These are phyloP conservation scores for Fusarium lyarnte DNA, from an alignment of 2,329 filamentous ascomycete species.

Conservation along the genomic window DNA sequence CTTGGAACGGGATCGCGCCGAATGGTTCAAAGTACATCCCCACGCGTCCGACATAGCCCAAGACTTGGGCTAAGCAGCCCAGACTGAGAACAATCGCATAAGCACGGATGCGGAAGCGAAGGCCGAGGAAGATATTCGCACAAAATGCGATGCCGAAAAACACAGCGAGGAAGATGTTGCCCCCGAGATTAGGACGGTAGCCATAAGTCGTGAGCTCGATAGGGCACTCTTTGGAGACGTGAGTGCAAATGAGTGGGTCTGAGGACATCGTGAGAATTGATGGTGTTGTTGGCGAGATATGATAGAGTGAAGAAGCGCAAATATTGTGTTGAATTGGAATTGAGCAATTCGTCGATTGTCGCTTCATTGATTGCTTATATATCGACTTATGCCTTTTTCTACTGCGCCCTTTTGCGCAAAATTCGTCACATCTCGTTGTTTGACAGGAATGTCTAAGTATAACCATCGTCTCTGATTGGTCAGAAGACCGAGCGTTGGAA, in stretches of 20 bases:
- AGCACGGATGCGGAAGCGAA: background rate
- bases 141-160: background rate
- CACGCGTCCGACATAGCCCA: background rate
- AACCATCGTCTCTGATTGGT: background rate
- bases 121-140: background rate
- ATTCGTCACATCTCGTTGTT: background rate
- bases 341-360: fast-evolving
- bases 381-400: background rate
- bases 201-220: background rate
- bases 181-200: background rate
- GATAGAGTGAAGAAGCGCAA: fast-evolving
- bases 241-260: background rate
- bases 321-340: background rate
- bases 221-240: background rate
- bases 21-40: constrained; percentile 13
- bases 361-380: background rate
- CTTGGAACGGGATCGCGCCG: background rate
- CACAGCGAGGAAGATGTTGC: background rate
- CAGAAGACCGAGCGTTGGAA: background rate
- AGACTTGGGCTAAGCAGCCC: background rate
- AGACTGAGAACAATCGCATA: constrained; percentile 4
- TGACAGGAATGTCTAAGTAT: background rate
- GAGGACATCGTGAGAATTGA: background rate
- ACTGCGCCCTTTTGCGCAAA: background rate
- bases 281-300: background rate